Evolutionary conservation across 2,329 filamentous ascomycete species (phyloP).

Genomic region (Bretziella fagacearum): DNA sequence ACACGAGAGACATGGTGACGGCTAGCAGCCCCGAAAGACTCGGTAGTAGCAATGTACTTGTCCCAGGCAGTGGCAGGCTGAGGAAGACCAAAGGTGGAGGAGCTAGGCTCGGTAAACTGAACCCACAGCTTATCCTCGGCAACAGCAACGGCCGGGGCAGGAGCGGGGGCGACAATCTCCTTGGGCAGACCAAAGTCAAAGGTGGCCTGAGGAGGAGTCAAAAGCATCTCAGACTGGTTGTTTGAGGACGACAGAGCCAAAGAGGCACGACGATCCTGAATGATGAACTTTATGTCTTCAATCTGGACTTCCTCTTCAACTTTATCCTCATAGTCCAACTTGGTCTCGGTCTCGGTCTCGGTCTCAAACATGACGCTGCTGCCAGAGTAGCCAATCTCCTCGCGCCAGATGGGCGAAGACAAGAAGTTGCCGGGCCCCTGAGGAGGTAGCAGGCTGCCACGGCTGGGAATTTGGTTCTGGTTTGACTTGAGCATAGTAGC

Average conservation of each 20-base stretch:
- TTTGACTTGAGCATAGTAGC: constrained; percentile 39
- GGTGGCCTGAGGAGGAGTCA: constrained; percentile 5
- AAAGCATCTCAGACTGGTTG: not conserved
- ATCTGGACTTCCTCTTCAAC: constrained; percentile 15
- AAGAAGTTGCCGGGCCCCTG: constrained; percentile 16
- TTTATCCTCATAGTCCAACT: constrained; percentile 2
- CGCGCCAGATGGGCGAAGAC: not conserved
- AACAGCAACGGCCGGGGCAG: not conserved
- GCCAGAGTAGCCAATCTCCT: not conserved
- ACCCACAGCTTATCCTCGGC: constrained; percentile 7
- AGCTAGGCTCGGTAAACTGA: not conserved
- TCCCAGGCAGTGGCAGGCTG: constrained; percentile 8
- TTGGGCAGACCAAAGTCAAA: not conserved
- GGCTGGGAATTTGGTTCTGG: constrained; percentile 32
- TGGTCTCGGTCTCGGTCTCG: constrained; percentile 20
- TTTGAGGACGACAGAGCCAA: constrained; percentile 7
- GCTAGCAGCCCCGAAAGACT: not conserved
- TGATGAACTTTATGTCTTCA: constrained; percentile 7
- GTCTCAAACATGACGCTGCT: constrained; percentile 16
- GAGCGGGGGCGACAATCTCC: not conserved
- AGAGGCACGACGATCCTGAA: constrained; percentile 13
- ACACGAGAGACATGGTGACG: not conserved
- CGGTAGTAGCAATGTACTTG: constrained; percentile 8
- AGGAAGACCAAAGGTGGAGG: constrained; percentile 7
- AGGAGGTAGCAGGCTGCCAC: constrained; percentile 28